Conservation (phyloP, 306 rosid species). For the Castanopsis chinensis region DNA sequence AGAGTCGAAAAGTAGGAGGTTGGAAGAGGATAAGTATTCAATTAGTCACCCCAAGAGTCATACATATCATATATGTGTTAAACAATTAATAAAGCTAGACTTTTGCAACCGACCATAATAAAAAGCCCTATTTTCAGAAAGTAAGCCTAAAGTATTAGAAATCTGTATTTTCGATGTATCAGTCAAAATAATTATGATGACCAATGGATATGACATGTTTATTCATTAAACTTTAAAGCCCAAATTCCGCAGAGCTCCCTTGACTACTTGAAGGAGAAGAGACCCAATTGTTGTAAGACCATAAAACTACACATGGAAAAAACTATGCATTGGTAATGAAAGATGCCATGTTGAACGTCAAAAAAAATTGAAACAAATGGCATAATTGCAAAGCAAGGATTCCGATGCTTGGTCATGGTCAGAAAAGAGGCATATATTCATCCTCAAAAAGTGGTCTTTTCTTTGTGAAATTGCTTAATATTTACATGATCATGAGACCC, state of each 20-base stretch:
- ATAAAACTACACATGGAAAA: not conserved
- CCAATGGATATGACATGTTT: not conserved
- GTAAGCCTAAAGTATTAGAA: not conserved
- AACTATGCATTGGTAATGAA: not conserved
- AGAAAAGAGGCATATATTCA: conserved; percentile 2
- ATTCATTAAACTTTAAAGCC: conserved; percentile 1
- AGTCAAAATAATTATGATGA: not conserved
- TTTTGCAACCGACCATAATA: not conserved
- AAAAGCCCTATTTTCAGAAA: not conserved
- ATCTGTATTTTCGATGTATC: not conserved
- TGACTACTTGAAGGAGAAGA: conserved; percentile 6
- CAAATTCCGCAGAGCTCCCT: conserved; percentile 2
- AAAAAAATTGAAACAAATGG: conserved; percentile 5
- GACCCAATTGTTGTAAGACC: not conserved
- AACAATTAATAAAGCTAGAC: not conserved
- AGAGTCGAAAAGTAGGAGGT: not conserved
- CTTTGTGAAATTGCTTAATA: not conserved
- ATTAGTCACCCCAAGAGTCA: not conserved
- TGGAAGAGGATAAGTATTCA: not conserved
- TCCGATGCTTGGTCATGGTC: conserved; percentile 22
- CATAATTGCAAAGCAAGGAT: conserved; percentile 17
- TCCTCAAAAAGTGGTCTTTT: not conserved
- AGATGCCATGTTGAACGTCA: conserved; percentile 28
- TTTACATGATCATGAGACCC: not conserved
- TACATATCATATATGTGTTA: not conserved